These are phyloP conservation scores for Ganoderma sinense DNA, from an alignment of 1,284 basidiomycete species.

Conservation along the genomic window DNA sequence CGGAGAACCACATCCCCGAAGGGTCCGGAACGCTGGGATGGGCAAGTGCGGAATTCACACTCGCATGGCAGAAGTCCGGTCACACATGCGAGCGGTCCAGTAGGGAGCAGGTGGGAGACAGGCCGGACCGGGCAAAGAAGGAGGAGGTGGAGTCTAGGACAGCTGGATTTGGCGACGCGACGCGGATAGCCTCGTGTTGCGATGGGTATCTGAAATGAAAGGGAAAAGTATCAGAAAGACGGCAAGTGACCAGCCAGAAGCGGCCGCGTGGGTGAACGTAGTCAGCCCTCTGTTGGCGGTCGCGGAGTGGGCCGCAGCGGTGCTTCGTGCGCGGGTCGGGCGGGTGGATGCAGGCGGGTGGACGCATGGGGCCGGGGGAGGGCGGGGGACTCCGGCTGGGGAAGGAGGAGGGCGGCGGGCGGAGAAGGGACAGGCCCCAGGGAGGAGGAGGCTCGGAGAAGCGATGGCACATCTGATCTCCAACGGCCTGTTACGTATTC, in stretches of 20 bases:
- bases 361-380: background rate
- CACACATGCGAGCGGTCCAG: background rate
- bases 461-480: constrained; percentile 24
- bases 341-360: background rate
- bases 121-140: constrained; percentile 13
- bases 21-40: constrained; percentile 11
- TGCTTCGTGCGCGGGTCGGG: background rate
- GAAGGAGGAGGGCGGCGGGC: constrained; percentile 3
- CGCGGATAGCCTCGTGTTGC: constrained; percentile 6
- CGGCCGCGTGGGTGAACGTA: constrained; percentile 4
- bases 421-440: constrained; percentile 1
- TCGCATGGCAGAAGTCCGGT: constrained; percentile 1
- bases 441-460: constrained; percentile 2
- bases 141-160: background rate
- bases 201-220: constrained; percentile 13
- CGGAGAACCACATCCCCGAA: constrained; percentile 8
- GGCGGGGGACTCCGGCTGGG: constrained; percentile 3
- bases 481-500: constrained; percentile 22
- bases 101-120: constrained; percentile 6
- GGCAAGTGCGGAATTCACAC: background rate
- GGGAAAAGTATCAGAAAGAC: background rate
- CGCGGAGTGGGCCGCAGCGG: constrained; percentile 2
- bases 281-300: background rate
- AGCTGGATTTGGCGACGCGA: constrained; percentile 1
- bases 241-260: background rate